Percentiles rank a stretch among this genome's conserved stretches.
Conservation (phyloP, 441 rosid species). For the Dalechampia spathulata region DNA sequence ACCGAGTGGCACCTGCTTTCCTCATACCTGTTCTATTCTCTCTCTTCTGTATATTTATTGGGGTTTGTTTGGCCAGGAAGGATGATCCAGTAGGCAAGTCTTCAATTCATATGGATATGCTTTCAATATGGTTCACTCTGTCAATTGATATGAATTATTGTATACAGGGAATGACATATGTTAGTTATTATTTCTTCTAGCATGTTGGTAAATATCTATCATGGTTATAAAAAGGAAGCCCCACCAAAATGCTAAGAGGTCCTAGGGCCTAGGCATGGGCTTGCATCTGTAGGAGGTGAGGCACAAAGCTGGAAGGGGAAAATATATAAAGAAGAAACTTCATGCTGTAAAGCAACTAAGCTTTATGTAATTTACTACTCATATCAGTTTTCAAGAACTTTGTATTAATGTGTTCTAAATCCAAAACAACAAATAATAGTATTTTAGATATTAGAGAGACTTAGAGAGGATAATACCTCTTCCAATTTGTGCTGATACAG, state of each 20-base stretch:
- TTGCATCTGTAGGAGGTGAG: too few relatives aligned
- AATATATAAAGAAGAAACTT: too few relatives aligned
- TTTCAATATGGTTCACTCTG: neutral
- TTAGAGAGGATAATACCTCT: too few relatives aligned
- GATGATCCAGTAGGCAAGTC: slow-evolving; percentile 71
- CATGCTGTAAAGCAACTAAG: too few relatives aligned
- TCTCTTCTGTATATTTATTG: slow-evolving; percentile 81
- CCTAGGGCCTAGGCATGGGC: too few relatives aligned
- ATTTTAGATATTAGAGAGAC: too few relatives aligned
- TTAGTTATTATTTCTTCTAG: neutral
- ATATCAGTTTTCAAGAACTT: too few relatives aligned
- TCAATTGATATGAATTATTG: neutral
- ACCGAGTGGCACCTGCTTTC: slow-evolving; percentile 99
- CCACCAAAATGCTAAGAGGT: too few relatives aligned
- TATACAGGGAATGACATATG: neutral
- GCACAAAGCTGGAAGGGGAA: too few relatives aligned
- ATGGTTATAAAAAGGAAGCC: neutral
- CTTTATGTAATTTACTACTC: too few relatives aligned
- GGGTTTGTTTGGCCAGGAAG: slow-evolving; percentile 60
- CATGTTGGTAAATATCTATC: neutral
- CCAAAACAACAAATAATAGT: too few relatives aligned
- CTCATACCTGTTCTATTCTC: slow-evolving; percentile 90
- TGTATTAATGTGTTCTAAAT: too few relatives aligned
- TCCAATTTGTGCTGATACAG: neutral
- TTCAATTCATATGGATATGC: slow-evolving; percentile 1